Conservation (phyloP, 1,139 yeast species). For the Kluyveromyces sp. region DNA sequence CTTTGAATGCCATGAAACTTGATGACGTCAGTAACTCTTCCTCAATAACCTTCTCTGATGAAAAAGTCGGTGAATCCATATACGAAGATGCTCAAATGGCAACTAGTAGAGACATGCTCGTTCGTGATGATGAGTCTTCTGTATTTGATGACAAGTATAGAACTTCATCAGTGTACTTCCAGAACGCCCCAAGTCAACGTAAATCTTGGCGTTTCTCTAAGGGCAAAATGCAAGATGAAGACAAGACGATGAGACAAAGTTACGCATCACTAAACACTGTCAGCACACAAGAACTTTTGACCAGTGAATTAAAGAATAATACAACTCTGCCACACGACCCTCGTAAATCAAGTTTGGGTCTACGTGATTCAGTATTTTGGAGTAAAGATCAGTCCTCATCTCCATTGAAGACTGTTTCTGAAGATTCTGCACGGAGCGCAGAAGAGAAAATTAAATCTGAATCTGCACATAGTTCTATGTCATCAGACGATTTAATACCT, state of each 20-base stretch:
- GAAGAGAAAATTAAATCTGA: not conserved
- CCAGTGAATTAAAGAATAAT: conserved; percentile 69
- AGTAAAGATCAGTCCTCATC: not conserved
- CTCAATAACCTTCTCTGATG: conserved; percentile 31
- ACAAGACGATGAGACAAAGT: conserved; percentile 42
- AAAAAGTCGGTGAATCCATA: conserved; percentile 21
- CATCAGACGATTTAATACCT: conserved; percentile 15
- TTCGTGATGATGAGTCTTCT: conserved; percentile 14
- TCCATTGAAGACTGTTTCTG: not conserved
- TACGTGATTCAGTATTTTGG: conserved; percentile 37
- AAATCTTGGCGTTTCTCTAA: conserved; percentile 67
- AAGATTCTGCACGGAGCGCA: not conserved
- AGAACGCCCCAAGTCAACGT: conserved; percentile 32
- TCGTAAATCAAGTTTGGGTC: conserved; percentile 33
- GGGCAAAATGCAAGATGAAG: conserved; percentile 34
- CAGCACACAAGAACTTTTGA: conserved; percentile 74
- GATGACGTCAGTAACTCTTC: conserved; percentile 34
- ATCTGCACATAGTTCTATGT: conserved; percentile 3
- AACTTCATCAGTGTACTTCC: conserved; percentile 25
- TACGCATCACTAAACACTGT: conserved; percentile 74
- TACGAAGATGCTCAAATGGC: conserved; percentile 29
- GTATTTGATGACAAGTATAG: conserved; percentile 20
- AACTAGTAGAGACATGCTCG: conserved; percentile 27
- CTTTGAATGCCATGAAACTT: conserved; percentile 45
- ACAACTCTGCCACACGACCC: conserved; percentile 36